Conservation (phyloP, 2,329 filamentous ascomycete species). For the Metarhizium sp. region DNA sequence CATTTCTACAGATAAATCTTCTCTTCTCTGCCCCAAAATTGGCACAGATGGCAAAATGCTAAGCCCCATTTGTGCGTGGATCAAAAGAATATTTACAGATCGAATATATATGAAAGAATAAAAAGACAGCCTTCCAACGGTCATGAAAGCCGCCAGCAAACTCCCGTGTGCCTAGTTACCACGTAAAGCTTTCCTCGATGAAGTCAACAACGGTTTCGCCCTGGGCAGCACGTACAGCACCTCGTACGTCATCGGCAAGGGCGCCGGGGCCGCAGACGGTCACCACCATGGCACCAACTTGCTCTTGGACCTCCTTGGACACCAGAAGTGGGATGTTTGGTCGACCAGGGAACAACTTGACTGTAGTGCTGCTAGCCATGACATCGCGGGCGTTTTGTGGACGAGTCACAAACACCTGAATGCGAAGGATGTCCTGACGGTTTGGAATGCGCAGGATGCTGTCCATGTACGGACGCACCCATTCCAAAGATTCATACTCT, state of each 20-base stretch:
- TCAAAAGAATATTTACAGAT: not conserved
- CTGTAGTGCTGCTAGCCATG: conserved; percentile 63
- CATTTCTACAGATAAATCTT: conserved; percentile 1
- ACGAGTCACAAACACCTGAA: conserved; percentile 84
- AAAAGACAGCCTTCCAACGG: not conserved
- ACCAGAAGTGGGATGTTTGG: conserved; percentile 76
- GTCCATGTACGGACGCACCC: conserved; percentile 83
- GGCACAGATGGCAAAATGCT: not conserved
- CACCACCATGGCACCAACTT: conserved; percentile 82
- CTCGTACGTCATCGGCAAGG: conserved; percentile 65
- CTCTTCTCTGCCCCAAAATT: not conserved
- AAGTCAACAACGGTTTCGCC: conserved; percentile 61
- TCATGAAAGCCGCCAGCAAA: not conserved
- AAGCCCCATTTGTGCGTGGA: not conserved
- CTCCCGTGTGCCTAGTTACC: conserved; percentile 24
- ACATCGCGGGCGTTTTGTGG: conserved; percentile 79
- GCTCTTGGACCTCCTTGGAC: conserved; percentile 69
- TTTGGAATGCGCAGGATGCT: conserved; percentile 66
- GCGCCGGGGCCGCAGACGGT: conserved; percentile 70
- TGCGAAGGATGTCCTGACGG: conserved; percentile 72
- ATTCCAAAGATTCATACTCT: conserved; percentile 80
- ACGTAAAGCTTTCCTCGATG: conserved; percentile 68
- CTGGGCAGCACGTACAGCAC: conserved; percentile 55
- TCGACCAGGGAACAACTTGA: conserved; percentile 86
- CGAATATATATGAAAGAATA: not conserved